phyloP scores from a whole-genome alignment of 345 rosid species.

The Atalantia buxifolia region DNA sequence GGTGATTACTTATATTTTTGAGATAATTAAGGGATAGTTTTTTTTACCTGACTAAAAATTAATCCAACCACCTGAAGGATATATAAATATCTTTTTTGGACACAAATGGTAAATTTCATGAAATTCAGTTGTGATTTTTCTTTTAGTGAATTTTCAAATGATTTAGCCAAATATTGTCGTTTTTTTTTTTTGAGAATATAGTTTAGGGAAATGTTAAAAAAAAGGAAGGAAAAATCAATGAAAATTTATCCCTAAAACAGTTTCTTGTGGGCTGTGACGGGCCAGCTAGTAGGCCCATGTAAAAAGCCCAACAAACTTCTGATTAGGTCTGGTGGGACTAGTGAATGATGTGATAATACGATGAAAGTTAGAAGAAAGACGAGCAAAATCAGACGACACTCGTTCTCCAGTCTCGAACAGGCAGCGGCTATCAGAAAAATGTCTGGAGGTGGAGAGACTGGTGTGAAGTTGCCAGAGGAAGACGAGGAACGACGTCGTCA shows the following conservation, averaged over 20 bases:
- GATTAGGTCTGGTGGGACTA: neutral
- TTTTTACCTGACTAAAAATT: no score
- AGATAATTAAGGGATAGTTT: no score
- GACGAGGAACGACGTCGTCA: constrained; percentile 64
- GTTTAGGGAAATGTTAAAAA: no score
- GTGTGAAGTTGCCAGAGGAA: constrained; percentile 26
- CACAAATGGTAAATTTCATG: no score
- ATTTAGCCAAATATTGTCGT: no score
- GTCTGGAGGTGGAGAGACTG: constrained; percentile 19
- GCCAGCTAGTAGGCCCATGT: neutral
- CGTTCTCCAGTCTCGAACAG: neutral
- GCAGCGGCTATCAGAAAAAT: neutral
- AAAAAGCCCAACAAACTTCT: neutral
- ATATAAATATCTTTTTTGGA: no score
- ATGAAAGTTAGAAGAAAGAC: neutral
- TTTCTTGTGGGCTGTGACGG: neutral
- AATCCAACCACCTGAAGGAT: no score
- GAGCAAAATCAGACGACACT: neutral
- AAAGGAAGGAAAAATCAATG: no score
- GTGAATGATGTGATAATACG: neutral
- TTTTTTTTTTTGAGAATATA: no score
- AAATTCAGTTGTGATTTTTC: no score
- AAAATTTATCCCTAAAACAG: neutral
- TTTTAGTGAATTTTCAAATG: no score
- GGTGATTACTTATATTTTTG: no score